A percentile compares a stretch with the other conserved stretches of the same genome.
Evolutionary conservation across 2,329 filamentous ascomycete species (phyloP).

Genomic region (Zasmidium citrigriseum): DNA sequence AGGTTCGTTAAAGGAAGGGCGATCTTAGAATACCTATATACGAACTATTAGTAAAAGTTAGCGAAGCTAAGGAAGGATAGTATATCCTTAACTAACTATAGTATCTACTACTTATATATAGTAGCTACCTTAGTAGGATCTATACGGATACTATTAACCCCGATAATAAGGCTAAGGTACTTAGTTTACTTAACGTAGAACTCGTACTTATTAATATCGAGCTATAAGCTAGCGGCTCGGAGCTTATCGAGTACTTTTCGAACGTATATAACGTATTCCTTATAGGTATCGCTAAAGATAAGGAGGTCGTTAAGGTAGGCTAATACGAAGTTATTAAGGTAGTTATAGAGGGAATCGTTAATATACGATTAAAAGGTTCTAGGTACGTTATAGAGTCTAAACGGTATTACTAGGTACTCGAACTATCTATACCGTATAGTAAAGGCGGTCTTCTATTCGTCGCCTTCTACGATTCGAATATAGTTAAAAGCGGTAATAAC

Average conservation of each 20-base stretch:
- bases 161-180: conserved; percentile 22
- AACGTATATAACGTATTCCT: too few relatives aligned
- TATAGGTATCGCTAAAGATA: too few relatives aligned
- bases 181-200: too few relatives aligned
- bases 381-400: conserved; percentile 26
- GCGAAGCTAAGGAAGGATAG: conserved; percentile 5
- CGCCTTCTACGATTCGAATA: too few relatives aligned
- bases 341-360: too few relatives aligned
- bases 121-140: conserved; percentile 8
- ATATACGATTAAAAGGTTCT: conserved; percentile 34
- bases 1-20: too few relatives aligned
- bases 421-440: conserved; percentile 17
- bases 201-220: too few relatives aligned
- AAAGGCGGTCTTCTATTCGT: conserved; percentile 5
- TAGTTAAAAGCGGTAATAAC: too few relatives aligned
- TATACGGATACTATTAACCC: conserved; percentile 29
- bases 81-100: neutral
- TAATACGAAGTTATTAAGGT: too few relatives aligned
- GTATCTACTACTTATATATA: conserved; percentile 1
- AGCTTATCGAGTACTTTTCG: too few relatives aligned
- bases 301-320: too few relatives aligned
- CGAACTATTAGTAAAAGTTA: neutral
- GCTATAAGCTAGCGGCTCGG: too few relatives aligned
- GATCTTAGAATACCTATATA: neutral
- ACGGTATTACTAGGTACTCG: conserved; percentile 26